Base-by-base conservation (phyloP, 2,329 filamentous ascomycete species). In the Lecanosticta acicola region DNA sequence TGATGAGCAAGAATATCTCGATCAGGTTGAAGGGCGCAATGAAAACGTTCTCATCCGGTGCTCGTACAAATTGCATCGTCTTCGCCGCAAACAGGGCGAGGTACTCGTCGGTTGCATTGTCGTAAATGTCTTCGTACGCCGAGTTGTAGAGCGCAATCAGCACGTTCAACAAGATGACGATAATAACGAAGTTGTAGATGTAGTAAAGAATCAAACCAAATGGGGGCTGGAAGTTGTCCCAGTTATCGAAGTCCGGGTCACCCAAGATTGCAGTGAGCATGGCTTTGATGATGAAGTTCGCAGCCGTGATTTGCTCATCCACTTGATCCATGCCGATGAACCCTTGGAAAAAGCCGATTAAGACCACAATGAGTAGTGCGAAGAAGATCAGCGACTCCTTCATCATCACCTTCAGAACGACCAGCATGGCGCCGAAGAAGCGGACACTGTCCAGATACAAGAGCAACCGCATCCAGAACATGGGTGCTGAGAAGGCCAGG, bases 351-450 rank as follows among this genome's bases (percentile, higher is more conserved):
- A 98, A 98, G 9, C 80, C 87, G 26, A 91, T 66, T 48, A 95
- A 76, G 47, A 98, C 83, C 42, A 97, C 83, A 41, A 85, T 72
- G 8, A 98, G 76, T 14, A 98, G 75, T 1, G 90, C 88, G 61
- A 98, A 98, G 74, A 98, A 98, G 54, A 97, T 97, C 57, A 96
- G 74, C 0, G 87, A 94, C 67, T 78, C 75, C 46, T 72, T 68
- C 72, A 78, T 77, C 75, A 78, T 75, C 55, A 75, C 71, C 66
- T 97, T 94, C 36, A 98, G 74, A 1, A 98, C 90, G 1, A 98
- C 91, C 1, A 98, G 79, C 93, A 98, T 98, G 40, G 91, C 89
- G 18, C 93, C 93, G 60, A 98, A 98, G 74, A 98, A 98, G 45
- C 87, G 83, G 75, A 94, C 79, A 0, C 85, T 87, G 68, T 98